A percentile compares a stretch with the other conserved stretches of the same genome.
phyloP scores from a whole-genome alignment of 2,329 filamentous ascomycete genomes.

The Zymoseptoria ardabiliae region DNA sequence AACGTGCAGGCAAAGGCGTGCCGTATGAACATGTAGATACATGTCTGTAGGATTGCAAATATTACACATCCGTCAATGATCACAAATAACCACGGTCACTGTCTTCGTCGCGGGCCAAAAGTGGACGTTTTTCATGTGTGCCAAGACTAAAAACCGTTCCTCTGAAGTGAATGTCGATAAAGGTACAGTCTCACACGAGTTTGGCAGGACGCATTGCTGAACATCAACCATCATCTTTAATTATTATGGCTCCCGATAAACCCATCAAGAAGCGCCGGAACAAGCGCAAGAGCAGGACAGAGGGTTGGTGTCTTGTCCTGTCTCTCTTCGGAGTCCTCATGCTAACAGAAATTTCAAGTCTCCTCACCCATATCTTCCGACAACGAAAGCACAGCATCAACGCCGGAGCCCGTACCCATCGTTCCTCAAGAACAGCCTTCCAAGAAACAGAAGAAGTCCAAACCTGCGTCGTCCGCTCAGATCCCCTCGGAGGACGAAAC shows the following conservation, averaged over 20 bases:
- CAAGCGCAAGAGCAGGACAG: conserved; percentile 21
- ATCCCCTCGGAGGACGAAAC: background rate
- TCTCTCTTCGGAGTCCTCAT: background rate
- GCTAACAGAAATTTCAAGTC: background rate
- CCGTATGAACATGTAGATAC: background rate
- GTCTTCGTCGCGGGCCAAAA: background rate
- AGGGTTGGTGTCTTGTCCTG: conserved; percentile 10
- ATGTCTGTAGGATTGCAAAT: background rate
- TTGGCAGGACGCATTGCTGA: background rate
- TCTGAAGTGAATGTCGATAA: background rate
- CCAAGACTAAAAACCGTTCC: background rate
- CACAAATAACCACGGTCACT: background rate
- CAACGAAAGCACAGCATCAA: conserved; percentile 9
- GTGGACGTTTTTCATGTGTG: background rate
- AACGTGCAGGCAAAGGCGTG: background rate
- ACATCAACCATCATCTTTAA: background rate
- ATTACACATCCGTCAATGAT: background rate
- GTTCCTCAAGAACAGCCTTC: background rate
- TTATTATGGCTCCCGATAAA: conserved; percentile 16
- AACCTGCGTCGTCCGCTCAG: background rate
- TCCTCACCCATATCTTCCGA: conserved; percentile 13
- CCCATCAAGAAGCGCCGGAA: conserved; percentile 18
- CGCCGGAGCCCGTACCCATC: background rate
- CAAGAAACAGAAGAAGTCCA: background rate
- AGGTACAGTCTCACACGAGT: background rate